Evolutionary conservation across 768 basidiomycete species (phyloP).

Genomic region (Saitozyma podzolica): DNA sequence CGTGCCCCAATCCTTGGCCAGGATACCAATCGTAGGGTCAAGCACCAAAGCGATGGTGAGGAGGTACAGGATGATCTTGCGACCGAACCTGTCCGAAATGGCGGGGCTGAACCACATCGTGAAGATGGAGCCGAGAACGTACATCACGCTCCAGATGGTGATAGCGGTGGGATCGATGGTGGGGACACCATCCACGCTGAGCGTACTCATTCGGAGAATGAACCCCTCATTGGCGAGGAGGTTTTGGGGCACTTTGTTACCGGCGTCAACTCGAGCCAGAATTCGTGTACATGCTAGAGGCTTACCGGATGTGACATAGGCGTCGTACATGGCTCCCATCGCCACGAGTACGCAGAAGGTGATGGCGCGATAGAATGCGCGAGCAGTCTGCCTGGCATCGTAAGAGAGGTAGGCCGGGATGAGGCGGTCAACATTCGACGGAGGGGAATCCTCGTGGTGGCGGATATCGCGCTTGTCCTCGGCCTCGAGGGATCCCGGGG

Average conservation of each 20-base stretch:
- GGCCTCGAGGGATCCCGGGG: not conserved
- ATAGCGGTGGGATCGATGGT: conserved; percentile 13
- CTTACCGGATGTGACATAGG: not conserved
- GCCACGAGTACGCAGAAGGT: not conserved
- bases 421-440: not conserved
- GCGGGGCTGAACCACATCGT: conserved; percentile 5
- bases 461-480: not conserved
- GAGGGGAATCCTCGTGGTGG: not conserved
- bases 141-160: conserved; percentile 16
- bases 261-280: not conserved
- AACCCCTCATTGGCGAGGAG: conserved; percentile 3
- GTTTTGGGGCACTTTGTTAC: not conserved
- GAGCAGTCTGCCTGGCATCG: not conserved
- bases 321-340: conserved; percentile 7
- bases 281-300: conserved; percentile 13
- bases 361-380: conserved; percentile 8
- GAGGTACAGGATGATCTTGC: conserved; percentile 11
- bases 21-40: conserved; percentile 19
- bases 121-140: not conserved
- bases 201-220: conserved; percentile 15
- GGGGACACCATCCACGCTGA: conserved; percentile 3
- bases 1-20: conserved; percentile 24
- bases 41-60: conserved; percentile 12
- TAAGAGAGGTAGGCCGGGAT: not conserved
- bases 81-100: conserved; percentile 22